Conservation (phyloP, 2,329 filamentous ascomycete genomes). For the Apiospora phragmitis region DNA sequence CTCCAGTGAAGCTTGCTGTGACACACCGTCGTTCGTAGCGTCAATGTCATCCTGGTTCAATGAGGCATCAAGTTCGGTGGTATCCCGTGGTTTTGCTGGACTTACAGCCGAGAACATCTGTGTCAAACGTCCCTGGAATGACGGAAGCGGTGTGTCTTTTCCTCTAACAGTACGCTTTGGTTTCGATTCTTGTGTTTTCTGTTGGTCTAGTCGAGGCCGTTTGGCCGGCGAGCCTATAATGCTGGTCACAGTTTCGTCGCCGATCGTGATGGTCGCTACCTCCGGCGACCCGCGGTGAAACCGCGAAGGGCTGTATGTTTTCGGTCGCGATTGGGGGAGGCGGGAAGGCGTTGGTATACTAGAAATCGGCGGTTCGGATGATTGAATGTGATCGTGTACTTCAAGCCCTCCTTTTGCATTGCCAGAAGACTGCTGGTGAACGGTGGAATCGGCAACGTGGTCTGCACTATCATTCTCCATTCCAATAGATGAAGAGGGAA, state of each 20-base stretch:
- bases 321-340: conserved; percentile 26
- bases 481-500: background rate
- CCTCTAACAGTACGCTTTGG: conserved; percentile 26
- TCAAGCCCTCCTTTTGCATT: background rate
- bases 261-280: conserved; percentile 74
- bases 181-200: conserved; percentile 30
- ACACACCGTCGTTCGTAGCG: background rate
- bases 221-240: conserved; percentile 61
- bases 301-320: conserved; percentile 21
- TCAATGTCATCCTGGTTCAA: conserved; percentile 23
- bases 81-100: conserved; percentile 8
- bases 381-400: background rate
- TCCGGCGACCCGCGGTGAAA: conserved; percentile 62
- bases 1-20: background rate
- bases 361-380: conserved; percentile 33
- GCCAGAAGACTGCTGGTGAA: background rate
- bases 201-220: conserved; percentile 42
- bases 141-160: conserved; percentile 33
- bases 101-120: conserved; percentile 45
- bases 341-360: conserved; percentile 33
- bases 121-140: conserved; percentile 44
- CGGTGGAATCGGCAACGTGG: conserved; percentile 10
- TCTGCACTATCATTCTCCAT: conserved; percentile 9
- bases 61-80: conserved; percentile 17
- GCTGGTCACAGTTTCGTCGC: conserved; percentile 65